Percentiles rank a stretch among this genome's conserved stretches.
These are phyloP conservation scores for Talaromyces pinophilus DNA, from an alignment of 2,329 filamentous ascomycete genomes.

Conservation along the genomic window DNA sequence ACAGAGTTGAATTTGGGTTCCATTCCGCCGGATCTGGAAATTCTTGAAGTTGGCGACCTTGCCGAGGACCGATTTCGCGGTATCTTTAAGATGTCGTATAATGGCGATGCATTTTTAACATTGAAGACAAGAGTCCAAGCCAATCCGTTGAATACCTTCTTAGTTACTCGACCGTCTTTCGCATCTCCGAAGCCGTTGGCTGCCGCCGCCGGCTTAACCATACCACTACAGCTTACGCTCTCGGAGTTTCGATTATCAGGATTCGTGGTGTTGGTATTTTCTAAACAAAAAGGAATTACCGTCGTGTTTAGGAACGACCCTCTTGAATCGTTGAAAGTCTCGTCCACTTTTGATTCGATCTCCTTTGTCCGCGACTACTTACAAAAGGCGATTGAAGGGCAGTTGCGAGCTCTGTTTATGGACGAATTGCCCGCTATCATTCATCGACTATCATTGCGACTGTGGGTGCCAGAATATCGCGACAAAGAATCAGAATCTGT, in stretches of 20 bases:
- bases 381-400: conserved; percentile 91
- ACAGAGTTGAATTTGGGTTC: conserved; percentile 96
- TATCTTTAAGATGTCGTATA: conserved; percentile 99
- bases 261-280: conserved; percentile 97
- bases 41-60: conserved; percentile 94
- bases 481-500: conserved; percentile 60
- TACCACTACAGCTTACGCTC: conserved; percentile 93
- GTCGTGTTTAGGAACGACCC: conserved; percentile 98
- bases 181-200: conserved; percentile 90
- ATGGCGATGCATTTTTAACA: conserved; percentile 91
- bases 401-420: conserved; percentile 93
- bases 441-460: conserved; percentile 80
- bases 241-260: conserved; percentile 95
- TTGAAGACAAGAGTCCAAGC: conserved; percentile 96
- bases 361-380: conserved; percentile 97
- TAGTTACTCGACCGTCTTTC: conserved; percentile 87
- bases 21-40: conserved; percentile 91
- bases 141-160: conserved; percentile 93
- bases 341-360: conserved; percentile 97
- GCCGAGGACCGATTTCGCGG: conserved; percentile 95
- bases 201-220: conserved; percentile 87
- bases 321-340: conserved; percentile 95
- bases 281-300: conserved; percentile 93
- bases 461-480: conserved; percentile 87
- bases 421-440: conserved; percentile 96